These are phyloP conservation scores for Coemansia pectinata DNA, from an alignment of 192 early-diverging fungal species.

Conservation along the genomic window DNA sequence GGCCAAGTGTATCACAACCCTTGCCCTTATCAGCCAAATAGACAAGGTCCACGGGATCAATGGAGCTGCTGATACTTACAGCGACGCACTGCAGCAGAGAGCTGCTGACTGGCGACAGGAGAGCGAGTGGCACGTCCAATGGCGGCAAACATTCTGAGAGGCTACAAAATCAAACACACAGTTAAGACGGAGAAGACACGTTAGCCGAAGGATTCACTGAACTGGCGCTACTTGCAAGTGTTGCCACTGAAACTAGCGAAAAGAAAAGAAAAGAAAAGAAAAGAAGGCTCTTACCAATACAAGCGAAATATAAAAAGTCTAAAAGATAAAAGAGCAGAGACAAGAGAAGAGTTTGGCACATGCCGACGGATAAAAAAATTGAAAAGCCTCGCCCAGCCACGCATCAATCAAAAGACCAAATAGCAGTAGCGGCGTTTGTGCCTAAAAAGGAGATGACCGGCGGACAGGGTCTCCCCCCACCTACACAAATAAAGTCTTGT, in stretches of 20 bases:
- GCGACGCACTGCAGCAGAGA: slow-evolving; percentile 16
- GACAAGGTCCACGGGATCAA: not conserved
- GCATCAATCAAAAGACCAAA: not conserved
- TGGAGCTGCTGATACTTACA: slow-evolving; percentile 12
- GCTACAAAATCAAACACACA: not conserved
- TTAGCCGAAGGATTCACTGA: not conserved
- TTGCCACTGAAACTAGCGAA: not conserved
- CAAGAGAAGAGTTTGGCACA: not conserved
- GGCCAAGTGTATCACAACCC: not conserved
- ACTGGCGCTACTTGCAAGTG: not conserved
- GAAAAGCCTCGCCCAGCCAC: not conserved
- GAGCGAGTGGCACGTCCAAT: slow-evolving; percentile 40
- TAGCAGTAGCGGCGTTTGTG: not conserved
- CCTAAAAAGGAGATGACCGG: not conserved
- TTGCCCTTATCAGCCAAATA: not conserved
- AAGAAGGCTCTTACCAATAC: not conserved
- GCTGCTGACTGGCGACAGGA: slow-evolving; percentile 19
- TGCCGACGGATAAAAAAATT: not conserved
- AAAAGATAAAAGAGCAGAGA: not conserved
- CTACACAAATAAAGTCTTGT: not conserved
- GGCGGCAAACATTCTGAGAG: slow-evolving; percentile 41
- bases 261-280: not conserved
- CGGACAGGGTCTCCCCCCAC: not conserved
- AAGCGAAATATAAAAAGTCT: not conserved
- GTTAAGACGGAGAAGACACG: not conserved